Evolutionary conservation across 208 protist genomes (phyloP).

Genomic region (Acanthamoeba castellanii): DNA sequence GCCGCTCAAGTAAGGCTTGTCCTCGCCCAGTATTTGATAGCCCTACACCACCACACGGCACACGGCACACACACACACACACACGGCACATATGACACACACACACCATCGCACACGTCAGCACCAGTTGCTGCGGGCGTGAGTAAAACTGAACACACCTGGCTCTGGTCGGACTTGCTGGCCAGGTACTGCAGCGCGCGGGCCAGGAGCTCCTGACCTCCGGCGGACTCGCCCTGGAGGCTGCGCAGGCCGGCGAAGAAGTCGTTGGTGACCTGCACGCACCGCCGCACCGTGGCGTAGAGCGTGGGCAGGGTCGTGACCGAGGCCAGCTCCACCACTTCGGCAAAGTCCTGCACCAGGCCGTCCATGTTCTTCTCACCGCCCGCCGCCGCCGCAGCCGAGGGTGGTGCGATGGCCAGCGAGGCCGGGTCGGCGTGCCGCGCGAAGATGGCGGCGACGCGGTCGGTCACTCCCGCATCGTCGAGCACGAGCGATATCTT

Average conservation of each 20-base stretch:
- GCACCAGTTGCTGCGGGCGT: not conserved
- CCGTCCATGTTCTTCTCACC: not conserved
- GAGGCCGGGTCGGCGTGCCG: not conserved
- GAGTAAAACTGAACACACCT: not conserved
- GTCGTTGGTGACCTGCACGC: slow-evolving; percentile 22
- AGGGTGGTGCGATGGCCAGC: not conserved
- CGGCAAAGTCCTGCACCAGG: not conserved
- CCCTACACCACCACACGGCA: not conserved
- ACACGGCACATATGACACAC: too few species aligned
- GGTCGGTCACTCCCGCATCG: not conserved
- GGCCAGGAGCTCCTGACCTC: not conserved
- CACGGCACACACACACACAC: too few species aligned
- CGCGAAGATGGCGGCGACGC: not conserved
- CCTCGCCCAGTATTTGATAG: slow-evolving; percentile 4
- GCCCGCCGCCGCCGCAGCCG: not conserved
- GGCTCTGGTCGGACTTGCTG: slow-evolving; percentile 14
- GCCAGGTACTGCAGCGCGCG: slow-evolving; percentile 7
- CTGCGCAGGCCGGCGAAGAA: slow-evolving; percentile 7
- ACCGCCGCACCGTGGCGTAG: slow-evolving; percentile 24
- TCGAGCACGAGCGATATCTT: slow-evolving; percentile 40
- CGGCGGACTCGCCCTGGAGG: not conserved
- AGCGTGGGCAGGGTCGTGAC: slow-evolving; percentile 19
- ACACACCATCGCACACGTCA: too few species aligned
- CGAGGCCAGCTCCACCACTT: not conserved
- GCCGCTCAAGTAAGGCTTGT: slow-evolving; percentile 25